Evolutionary conservation across 768 basidiomycete species (phyloP), one percentile per base, ranked within the genome.

Genomic region (Tricholoma saponaceum): DNA sequence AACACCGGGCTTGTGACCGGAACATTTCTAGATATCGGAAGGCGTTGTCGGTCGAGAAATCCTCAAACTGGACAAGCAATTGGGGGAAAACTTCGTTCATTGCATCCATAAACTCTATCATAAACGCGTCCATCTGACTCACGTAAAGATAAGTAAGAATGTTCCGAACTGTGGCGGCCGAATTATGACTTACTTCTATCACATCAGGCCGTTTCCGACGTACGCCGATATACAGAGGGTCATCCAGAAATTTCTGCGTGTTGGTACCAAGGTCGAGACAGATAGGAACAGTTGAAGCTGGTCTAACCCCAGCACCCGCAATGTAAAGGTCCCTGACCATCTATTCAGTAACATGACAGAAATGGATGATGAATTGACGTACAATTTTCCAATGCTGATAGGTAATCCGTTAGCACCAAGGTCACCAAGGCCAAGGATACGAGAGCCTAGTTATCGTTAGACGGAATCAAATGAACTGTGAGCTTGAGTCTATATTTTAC

Each of bases 31-130:
- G 79, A 69, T 88, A 88, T 49, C 80, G 75, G 76, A 90, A 91
- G 2, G 89, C 90, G 52, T 87, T 87, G 66, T 90, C 85, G 1
- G 87, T 89, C 52, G 87, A 86, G 67, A 89, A 92, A 66, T 91
- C 84, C 60, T 86, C 86, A 59, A 86, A 89, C 58, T 90, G 88
- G n/a, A 90, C 80, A 61, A 89, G 73, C 51, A 86, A 72, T 4
- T 81, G 72, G 6, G 89, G 89, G 70, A 87, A 89, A 14, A 82
- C 79, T 26, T 82, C 78, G 43, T 72, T 69, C 77, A 87, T 83
- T 8, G 86, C 83, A 14, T 73, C 68, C 85, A 91, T 90, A 70
- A 91, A 89, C 61, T 86, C 83, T 54, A 86, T 81, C 83, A 91
- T 85, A 72, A 90, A 90, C 35, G 72, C 84, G 43, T 85, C 83